A percentile compares a stretch with the other conserved stretches of the same genome.
These are phyloP conservation scores for Paecilomyces variotii DNA, from an alignment of 2,329 filamentous ascomycete genomes.

Conservation along the genomic window DNA sequence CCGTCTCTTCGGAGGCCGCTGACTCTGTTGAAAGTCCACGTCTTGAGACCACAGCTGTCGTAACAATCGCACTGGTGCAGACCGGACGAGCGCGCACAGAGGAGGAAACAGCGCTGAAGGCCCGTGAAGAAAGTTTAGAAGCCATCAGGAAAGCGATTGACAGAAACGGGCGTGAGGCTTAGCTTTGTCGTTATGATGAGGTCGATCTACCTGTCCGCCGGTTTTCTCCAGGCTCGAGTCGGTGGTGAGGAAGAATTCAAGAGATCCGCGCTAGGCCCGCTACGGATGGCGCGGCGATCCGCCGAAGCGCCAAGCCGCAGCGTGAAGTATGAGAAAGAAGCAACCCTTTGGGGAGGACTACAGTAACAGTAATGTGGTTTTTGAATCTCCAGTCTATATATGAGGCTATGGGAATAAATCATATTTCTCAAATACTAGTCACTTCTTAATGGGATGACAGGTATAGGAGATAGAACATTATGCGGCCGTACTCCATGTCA, in stretches of 20 bases:
- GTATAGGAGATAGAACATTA: no score
- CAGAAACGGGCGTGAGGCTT: slow-evolving; percentile 8
- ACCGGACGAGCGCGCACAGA: slow-evolving; percentile 19
- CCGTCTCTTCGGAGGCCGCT: slow-evolving; percentile 12
- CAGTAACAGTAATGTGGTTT: not conserved
- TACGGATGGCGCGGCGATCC: slow-evolving; percentile 8
- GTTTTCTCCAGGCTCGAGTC: slow-evolving; percentile 9
- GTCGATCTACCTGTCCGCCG: slow-evolving; percentile 5
- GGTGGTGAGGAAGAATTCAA: slow-evolving; percentile 15
- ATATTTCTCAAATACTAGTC: no score
- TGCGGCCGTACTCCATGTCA: no score
- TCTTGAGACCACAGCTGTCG: slow-evolving; percentile 12
- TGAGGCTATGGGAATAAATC: no score
- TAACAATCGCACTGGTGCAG: slow-evolving; percentile 8
- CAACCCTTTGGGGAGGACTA: not conserved
- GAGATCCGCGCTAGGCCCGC: slow-evolving; percentile 15
- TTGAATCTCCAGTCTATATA: no score
- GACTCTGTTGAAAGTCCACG: slow-evolving; percentile 20
- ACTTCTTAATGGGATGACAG: no score
- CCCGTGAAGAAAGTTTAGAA: slow-evolving; percentile 38
- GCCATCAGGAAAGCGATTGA: slow-evolving; percentile 32
- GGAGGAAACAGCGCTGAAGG: slow-evolving; percentile 28
- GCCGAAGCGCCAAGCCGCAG: not conserved
- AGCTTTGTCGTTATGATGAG: slow-evolving; percentile 7
- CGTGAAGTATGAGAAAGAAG: not conserved